Evolutionary conservation across 495 filamentous ascomycete genomes (phyloP).

Genomic region (Pyrenula aspistea): DNA sequence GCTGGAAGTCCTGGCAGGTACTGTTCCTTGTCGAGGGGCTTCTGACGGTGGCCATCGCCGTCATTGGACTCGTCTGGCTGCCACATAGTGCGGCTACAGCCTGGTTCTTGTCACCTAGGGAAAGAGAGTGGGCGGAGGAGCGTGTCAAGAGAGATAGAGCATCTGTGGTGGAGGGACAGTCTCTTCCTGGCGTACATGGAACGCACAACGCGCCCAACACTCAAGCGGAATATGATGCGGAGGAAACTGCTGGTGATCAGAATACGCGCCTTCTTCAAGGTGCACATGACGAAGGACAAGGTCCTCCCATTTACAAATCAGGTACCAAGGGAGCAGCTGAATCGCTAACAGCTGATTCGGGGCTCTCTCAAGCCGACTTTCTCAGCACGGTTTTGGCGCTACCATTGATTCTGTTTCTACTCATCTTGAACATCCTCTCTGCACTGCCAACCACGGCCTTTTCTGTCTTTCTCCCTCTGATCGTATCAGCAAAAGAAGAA

Average conservation of each 20-base stretch:
- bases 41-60: constrained; percentile 31
- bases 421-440: constrained; percentile 41
- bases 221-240: neutral
- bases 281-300: neutral
- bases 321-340: neutral
- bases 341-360: constrained; percentile 2
- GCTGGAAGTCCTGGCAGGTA: constrained; percentile 31
- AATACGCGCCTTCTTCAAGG: neutral
- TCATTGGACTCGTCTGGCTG: constrained; percentile 36
- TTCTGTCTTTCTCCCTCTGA: constrained; percentile 42
- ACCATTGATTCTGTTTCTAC: constrained; percentile 13
- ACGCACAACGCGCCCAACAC: neutral
- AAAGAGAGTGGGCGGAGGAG: constrained; percentile 30
- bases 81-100: constrained; percentile 34
- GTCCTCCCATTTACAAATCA: neutral
- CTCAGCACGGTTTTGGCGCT: neutral
- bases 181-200: neutral
- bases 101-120: constrained; percentile 38
- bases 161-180: neutral
- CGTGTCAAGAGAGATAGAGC: constrained; percentile 16
- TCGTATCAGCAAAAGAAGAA: constrained; percentile 14
- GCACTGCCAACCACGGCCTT: constrained; percentile 41
- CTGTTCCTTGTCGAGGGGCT: constrained; percentile 44
- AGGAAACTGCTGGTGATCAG: neutral
- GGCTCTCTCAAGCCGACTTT: constrained; percentile 1